These are phyloP conservation scores for Ogataea thermomethanolica DNA, from an alignment of 805 yeast genomes.

Conservation along the genomic window DNA sequence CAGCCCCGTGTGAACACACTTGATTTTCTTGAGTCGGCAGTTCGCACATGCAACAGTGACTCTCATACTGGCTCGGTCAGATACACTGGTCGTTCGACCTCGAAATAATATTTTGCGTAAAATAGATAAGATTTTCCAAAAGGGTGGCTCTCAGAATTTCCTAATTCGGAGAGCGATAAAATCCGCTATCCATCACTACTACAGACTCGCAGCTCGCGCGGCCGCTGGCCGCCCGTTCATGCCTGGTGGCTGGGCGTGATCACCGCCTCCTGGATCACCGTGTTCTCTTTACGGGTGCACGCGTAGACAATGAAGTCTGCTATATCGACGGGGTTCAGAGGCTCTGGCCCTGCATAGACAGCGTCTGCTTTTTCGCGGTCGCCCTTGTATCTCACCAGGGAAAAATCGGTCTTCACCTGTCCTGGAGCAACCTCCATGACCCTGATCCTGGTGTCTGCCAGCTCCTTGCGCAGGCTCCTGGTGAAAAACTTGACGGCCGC, in stretches of 20 bases:
- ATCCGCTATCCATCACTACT: too few relatives aligned
- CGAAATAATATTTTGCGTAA: too few relatives aligned
- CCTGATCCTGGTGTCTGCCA: slow-evolving; percentile 50
- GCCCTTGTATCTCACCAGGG: slow-evolving; percentile 57
- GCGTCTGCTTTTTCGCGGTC: slow-evolving; percentile 50
- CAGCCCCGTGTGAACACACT: slow-evolving; percentile 12
- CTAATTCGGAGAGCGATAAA: too few relatives aligned
- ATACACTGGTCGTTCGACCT: neutral
- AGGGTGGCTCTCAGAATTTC: too few relatives aligned
- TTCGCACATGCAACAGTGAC: slow-evolving; percentile 14
- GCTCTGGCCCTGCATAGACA: slow-evolving; percentile 53
- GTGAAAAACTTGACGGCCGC: slow-evolving; percentile 60
- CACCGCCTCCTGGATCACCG: slow-evolving; percentile 59
- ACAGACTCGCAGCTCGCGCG: neutral
- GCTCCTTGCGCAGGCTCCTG: slow-evolving; percentile 14
- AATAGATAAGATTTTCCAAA: neutral
- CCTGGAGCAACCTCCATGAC: slow-evolving; percentile 69
- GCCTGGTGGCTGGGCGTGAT: slow-evolving; percentile 7
- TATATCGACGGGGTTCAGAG: slow-evolving; percentile 55
- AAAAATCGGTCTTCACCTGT: slow-evolving; percentile 66
- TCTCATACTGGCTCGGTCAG: slow-evolving; percentile 9
- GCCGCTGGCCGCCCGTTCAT: neutral
- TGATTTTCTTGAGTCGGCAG: slow-evolving; percentile 15
- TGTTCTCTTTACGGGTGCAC: slow-evolving; percentile 52
- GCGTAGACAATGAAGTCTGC: slow-evolving; percentile 60